These are phyloP conservation scores for Blumeria graminis DNA, from an alignment of 2,329 filamentous ascomycete genomes.

Conservation along the genomic window DNA sequence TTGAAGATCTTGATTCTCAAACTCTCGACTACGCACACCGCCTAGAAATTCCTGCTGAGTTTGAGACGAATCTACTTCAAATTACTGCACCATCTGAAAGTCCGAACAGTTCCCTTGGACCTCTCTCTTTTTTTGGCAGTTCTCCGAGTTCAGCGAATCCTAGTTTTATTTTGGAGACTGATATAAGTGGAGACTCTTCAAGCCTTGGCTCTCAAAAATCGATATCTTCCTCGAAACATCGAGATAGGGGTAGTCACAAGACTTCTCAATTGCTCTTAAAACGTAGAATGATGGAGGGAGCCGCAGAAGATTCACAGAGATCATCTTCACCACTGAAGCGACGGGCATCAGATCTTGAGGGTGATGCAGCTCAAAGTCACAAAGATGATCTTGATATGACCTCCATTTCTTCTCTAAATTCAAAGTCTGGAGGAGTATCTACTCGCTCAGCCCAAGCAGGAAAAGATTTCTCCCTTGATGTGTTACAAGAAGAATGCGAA, in stretches of 20 bases:
- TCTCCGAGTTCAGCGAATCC: conserved; percentile 33
- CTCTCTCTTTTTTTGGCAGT: conserved; percentile 14
- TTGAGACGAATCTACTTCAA: conserved; percentile 14
- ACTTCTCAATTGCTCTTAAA: conserved; percentile 22
- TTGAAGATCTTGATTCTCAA: conserved; percentile 19
- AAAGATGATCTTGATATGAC: conserved; percentile 16
- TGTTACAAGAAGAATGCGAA: too few relatives aligned
- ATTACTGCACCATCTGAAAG: conserved; percentile 21
- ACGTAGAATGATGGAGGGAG: conserved; percentile 34
- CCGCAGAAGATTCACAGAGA: conserved; percentile 30
- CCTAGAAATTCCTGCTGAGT: conserved; percentile 14
- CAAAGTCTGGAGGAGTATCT: conserved; percentile 3
- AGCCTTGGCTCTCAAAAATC: conserved; percentile 12
- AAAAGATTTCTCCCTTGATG: not conserved
- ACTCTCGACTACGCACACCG: conserved; percentile 21
- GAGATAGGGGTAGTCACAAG: conserved; percentile 21
- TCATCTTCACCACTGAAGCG: conserved; percentile 42
- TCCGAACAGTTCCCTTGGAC: conserved; percentile 18
- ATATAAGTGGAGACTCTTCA: conserved; percentile 19
- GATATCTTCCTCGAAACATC: conserved; percentile 14
- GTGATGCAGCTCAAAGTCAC: conserved; percentile 8
- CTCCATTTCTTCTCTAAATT: conserved; percentile 5
- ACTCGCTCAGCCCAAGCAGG: not conserved
- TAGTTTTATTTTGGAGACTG: conserved; percentile 30
- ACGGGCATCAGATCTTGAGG: conserved; percentile 23